phyloP scores from a whole-genome alignment of 108 stramenopile species.

The Hondaea fermentalgiana region DNA sequence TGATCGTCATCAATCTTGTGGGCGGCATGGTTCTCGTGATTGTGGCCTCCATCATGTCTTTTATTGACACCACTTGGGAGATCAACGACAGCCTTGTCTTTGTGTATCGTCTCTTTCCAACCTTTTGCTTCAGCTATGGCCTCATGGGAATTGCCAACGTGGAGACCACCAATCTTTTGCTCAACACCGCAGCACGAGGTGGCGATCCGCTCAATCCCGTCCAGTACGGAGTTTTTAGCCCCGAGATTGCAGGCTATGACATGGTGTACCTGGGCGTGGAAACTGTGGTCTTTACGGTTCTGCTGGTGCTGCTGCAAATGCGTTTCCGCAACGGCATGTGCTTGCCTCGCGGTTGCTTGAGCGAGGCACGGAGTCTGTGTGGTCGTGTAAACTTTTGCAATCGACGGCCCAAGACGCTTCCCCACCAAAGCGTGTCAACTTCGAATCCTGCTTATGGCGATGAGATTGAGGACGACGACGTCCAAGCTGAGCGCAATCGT shows the following conservation, averaged over 20 bases:
- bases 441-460: neutral
- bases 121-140: neutral
- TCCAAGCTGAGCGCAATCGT: neutral
- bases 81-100: neutral
- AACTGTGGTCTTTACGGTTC: neutral
- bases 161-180: neutral
- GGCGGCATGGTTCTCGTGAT: slow-evolving; percentile 9
- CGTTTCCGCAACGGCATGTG: neutral
- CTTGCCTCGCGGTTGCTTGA: neutral
- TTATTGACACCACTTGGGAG: neutral
- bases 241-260: neutral
- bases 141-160: neutral
- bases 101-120: slow-evolving; percentile 6
- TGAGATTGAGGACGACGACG: neutral
- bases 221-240: neutral
- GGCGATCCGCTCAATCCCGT: neutral
- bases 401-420: neutral
- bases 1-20: neutral
- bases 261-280: neutral
- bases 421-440: neutral
- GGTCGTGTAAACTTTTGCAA: too few relatives aligned
- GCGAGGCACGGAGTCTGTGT: too few relatives aligned
- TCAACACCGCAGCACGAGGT: neutral
- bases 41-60: neutral
- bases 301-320: neutral